Evolutionary conservation across 306 rosid genomes (phyloP).

Genomic region (Morella rubra): DNA sequence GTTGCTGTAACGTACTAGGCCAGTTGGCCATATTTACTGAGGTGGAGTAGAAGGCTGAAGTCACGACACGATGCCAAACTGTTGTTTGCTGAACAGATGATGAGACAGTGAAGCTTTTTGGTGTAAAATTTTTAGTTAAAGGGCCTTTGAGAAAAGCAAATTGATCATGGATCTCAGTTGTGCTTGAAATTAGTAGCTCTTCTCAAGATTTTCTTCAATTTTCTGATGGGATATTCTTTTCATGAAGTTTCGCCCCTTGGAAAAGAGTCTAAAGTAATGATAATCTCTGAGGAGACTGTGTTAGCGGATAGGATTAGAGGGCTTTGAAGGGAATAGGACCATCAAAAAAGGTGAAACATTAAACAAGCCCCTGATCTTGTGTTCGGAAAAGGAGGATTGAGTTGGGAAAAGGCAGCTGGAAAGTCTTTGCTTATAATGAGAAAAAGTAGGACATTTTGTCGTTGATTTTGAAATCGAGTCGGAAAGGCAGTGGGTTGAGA

Average conservation of each 20-base stretch:
- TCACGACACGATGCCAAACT: too few species aligned
- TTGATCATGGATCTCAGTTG: too few species aligned
- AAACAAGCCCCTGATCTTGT: conserved; percentile 37
- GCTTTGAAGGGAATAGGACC: conserved; percentile 20
- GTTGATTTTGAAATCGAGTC: conserved; percentile 50
- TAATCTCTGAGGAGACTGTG: conserved; percentile 19
- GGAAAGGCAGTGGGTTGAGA: conserved; percentile 41
- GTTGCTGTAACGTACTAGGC: too few species aligned
- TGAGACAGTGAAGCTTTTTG: too few species aligned
- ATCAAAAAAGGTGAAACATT: conserved; percentile 28
- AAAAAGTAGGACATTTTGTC: conserved; percentile 45
- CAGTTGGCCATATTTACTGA: neutral
- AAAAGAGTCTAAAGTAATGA: neutral
- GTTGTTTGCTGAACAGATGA: too few species aligned
- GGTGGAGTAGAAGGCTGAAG: too few species aligned
- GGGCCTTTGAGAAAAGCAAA: too few species aligned
- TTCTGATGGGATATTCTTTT: conserved; percentile 22
- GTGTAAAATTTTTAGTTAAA: too few species aligned
- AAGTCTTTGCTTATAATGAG: conserved; percentile 45
- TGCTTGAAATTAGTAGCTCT: too few species aligned
- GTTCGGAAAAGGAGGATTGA: conserved; percentile 45
- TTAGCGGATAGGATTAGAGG: conserved; percentile 47
- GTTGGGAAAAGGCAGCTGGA: conserved; percentile 40
- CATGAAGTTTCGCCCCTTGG: conserved; percentile 10
- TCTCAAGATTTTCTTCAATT: neutral